Base-by-base conservation (phyloP, 2,329 filamentous ascomycete genomes). In the Achaetomium macrosporum region DNA sequence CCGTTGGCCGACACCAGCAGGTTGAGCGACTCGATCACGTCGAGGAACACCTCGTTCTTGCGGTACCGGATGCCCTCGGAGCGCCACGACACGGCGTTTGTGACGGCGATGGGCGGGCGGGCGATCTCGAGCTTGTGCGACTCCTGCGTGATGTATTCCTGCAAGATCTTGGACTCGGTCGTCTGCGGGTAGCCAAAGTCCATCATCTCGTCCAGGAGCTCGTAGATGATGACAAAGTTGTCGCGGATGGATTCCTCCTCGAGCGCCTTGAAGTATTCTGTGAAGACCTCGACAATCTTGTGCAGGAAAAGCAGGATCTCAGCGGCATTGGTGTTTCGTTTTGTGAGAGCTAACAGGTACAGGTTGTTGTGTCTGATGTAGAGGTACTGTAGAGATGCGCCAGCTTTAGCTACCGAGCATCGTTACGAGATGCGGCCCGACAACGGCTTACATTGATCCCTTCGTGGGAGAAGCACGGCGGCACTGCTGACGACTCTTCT, bases 311-410 rank as follows among this genome's bases (percentile, higher is more conserved):
- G 85, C 43, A 99, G 84, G 64, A 99, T 96, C 73, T 99, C 93
- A 73, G 93, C 90, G 61, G 93, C 93, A 77, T 99, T 99, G 64
- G 90, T 96, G 75, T 99, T 99, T 69, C 92, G 88, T 79, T 99
- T 99, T 53, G 93, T 99, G 56, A 99, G 78, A 58, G 93, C 93
- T 65, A 99, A 88, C 61, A 99, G 87, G 74, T 96, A 99, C 63
- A 99, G 87, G 74, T 99, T 99, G 76, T 95, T 97, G 74, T 99
- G 93, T 67, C 92, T 86, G 73, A 99, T 99, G 75, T 99, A 99
- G 67, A 99, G 88, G 73, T 97, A 99, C 88, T 95, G 62, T 16
- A 40, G 19, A 5, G 8, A 15, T 12, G 33, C 10, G 13, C 13
- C 9, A 40, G 16, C 15, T n/a, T 47, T 15, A 50, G 49, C 15